Conservation (phyloP, 306 rosid species). For the Cucurbita ficifolia region DNA sequence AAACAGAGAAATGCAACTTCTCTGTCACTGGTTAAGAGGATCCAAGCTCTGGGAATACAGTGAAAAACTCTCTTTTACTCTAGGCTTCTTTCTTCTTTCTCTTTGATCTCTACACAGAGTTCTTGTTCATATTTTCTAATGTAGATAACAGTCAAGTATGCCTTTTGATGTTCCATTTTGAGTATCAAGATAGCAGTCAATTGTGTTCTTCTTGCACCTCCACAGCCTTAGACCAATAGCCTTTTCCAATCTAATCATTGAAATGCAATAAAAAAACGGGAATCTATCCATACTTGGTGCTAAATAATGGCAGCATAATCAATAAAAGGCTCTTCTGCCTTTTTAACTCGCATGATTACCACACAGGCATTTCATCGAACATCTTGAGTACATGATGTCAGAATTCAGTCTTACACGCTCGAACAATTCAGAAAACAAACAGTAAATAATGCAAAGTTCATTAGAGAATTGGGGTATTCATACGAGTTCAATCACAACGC, state of each 20-base stretch:
- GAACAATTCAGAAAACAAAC: not conserved
- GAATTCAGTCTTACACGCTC: not conserved
- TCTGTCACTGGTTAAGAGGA: constrained; percentile 51
- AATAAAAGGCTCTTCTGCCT: not conserved
- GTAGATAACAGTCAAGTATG: not conserved
- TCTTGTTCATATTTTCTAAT: not conserved
- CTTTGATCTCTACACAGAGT: not conserved
- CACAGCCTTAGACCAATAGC: not conserved
- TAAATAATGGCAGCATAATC: not conserved
- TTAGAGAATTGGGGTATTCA: not conserved
- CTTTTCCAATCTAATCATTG: not conserved
- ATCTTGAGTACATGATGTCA: not conserved
- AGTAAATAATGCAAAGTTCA: not conserved
- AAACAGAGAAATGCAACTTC: constrained; percentile 38
- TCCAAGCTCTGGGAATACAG: constrained; percentile 89
- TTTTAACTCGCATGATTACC: not conserved
- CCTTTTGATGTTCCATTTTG: not conserved
- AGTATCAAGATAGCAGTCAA: not conserved
- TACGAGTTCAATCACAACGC: not conserved
- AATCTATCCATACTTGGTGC: not conserved
- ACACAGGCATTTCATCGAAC: not conserved
- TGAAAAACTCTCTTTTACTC: constrained; percentile 13
- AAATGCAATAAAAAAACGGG: not conserved
- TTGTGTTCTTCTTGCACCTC: not conserved
- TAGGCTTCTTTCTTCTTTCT: not conserved